Evolutionary conservation across 164 flowering plant genomes (phyloP).

Genomic region (Vitis amurensis): DNA sequence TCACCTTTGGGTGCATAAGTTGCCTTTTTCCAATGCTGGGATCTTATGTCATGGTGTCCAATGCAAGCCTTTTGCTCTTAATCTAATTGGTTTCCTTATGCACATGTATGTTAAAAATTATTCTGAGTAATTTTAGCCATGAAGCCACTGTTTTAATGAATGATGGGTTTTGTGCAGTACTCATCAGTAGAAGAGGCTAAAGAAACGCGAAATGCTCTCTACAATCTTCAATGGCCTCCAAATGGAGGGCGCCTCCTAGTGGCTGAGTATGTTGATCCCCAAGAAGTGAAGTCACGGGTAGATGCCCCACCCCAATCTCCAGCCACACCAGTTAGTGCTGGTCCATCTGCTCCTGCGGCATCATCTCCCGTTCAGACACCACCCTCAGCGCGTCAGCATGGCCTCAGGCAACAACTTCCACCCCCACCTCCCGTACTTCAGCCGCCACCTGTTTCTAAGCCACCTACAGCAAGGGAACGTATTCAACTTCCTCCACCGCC

Average conservation of each 20-base stretch:
- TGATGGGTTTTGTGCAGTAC: conserved; percentile 48
- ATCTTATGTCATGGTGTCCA: not conserved
- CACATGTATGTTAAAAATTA: not conserved
- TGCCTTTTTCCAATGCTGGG: not conserved
- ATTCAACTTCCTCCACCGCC: conserved; percentile 42
- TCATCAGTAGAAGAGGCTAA: conserved; percentile 85
- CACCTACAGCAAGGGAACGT: conserved; percentile 46
- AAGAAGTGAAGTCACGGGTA: conserved; percentile 60
- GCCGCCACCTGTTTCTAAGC: conserved; percentile 50
- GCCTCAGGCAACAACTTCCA: conserved; percentile 24
- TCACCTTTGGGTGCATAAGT: no score
- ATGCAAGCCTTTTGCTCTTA: not conserved
- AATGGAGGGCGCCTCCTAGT: conserved; percentile 79
- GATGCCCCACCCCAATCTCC: conserved; percentile 44
- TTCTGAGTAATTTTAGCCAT: no score
- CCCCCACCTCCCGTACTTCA: conserved; percentile 57
- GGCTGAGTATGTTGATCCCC: conserved; percentile 91
- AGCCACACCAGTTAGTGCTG: conserved; percentile 33
- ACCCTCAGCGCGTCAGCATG: conserved; percentile 54
- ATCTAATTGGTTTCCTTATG: not conserved
- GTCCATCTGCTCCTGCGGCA: conserved; percentile 14
- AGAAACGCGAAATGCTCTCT: conserved; percentile 82
- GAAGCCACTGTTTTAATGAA: no score
- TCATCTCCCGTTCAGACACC: conserved; percentile 29
- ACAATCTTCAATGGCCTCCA: conserved; percentile 92